A percentile compares a stretch with the other conserved stretches of the same genome.
phyloP scores from a whole-genome alignment of 2,329 filamentous ascomycete species.

The Xylariaceae sp. region DNA sequence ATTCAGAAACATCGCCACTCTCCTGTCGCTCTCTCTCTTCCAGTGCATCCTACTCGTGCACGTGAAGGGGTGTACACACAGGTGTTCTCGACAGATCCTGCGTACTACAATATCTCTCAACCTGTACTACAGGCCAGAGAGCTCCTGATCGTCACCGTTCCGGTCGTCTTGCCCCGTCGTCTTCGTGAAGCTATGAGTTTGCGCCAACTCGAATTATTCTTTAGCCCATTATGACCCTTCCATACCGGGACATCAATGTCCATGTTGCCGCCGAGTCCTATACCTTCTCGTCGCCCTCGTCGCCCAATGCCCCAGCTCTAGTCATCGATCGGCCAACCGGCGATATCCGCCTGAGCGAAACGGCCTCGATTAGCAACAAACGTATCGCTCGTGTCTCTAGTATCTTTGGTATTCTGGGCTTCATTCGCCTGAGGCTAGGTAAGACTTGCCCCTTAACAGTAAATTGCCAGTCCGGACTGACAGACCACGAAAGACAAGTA shows the following conservation, averaged over 20 bases:
- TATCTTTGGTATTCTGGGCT: conserved; percentile 89
- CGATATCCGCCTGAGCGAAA: conserved; percentile 80
- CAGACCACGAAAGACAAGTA: conserved; percentile 66
- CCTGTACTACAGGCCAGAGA: neutral
- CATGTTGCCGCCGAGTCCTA: conserved; percentile 89
- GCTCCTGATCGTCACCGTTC: neutral
- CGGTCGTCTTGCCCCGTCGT: neutral
- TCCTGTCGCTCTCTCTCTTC: too few relatives aligned
- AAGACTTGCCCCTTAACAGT: conserved; percentile 29
- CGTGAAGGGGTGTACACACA: too few relatives aligned
- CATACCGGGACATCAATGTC: conserved; percentile 95
- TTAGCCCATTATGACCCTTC: conserved; percentile 41
- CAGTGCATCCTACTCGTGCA: too few relatives aligned
- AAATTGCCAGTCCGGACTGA: neutral
- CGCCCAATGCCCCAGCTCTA: conserved; percentile 79
- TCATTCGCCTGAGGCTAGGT: conserved; percentile 92
- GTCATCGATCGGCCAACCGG: conserved; percentile 89
- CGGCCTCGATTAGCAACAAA: conserved; percentile 67
- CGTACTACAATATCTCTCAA: neutral
- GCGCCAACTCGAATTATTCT: conserved; percentile 3
- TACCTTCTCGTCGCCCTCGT: conserved; percentile 93
- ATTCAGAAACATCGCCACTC: too few relatives aligned
- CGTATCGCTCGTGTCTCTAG: conserved; percentile 72
- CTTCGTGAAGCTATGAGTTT: conserved; percentile 12
- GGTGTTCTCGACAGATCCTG: neutral